phyloP scores from a whole-genome alignment of 83 land plant genomes.

The Picea mariana region DNA sequence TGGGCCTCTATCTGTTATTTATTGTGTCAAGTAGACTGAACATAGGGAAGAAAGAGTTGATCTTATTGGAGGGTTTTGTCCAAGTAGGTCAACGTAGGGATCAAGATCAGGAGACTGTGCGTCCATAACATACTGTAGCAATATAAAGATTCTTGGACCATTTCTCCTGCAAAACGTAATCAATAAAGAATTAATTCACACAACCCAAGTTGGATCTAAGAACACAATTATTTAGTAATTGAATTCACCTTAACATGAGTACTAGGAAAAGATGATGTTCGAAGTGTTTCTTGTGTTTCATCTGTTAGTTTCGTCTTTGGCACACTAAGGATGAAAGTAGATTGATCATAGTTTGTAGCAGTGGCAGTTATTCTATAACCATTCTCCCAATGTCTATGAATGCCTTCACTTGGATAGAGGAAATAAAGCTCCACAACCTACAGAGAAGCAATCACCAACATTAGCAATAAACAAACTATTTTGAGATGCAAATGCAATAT shows the following conservation, averaged over 20 bases:
- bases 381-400: slow-evolving; percentile 71
- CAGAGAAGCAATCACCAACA: not conserved
- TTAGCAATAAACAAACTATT: not conserved
- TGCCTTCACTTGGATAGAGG: slow-evolving; percentile 75
- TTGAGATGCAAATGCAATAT: not conserved
- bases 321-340: slow-evolving; percentile 39
- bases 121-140: slow-evolving; percentile 37
- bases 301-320: slow-evolving; percentile 51
- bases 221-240: not conserved
- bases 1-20: too few species aligned
- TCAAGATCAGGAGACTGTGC: slow-evolving; percentile 31
- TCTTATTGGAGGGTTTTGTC: too few species aligned
- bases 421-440: slow-evolving; percentile 80
- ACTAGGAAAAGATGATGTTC: slow-evolving; percentile 85
- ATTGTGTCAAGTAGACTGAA: too few species aligned
- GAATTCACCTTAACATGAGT: slow-evolving; percentile 69
- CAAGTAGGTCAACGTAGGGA: too few species aligned
- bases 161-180: slow-evolving; percentile 29
- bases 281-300: slow-evolving; percentile 85
- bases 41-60: too few species aligned
- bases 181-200: not conserved
- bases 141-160: slow-evolving; percentile 50
- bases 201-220: not conserved
- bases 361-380: slow-evolving; percentile 76
- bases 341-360: slow-evolving; percentile 57